Evolutionary conservation across 2,329 filamentous ascomycete genomes (phyloP), one percentile per base, ranked within the genome.

Genomic region (Colletotrichum sojae): DNA sequence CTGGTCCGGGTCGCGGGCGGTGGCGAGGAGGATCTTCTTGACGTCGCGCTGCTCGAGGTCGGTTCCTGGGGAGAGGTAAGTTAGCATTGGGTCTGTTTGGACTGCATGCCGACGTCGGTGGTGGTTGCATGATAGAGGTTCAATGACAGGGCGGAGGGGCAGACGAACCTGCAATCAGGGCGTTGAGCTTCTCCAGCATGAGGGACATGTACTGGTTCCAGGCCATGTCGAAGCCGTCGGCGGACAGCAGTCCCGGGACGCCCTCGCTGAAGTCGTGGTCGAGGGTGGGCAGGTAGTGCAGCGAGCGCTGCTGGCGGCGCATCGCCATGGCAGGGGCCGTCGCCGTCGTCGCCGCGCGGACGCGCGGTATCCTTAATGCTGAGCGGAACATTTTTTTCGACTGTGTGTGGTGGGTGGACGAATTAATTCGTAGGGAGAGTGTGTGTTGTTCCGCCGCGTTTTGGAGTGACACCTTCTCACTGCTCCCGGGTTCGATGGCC

Each of bases 151-250:
- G 20, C 4, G 2, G 12, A 36, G 31, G 31, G 12, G 49, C 40
- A 64, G 31, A 82, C 86, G 73, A 86, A 94, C 95, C 94, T 72
- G 87, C 89, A 71, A 89, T 92, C 76, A 92, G 80, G 67, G 84
- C 81, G 80, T 97, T 97, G 78, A 98, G 87, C 81, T 92, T 92
- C 71, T 94, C 85, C 60, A 95, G 80, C 76, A 95, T 85, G 73
- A 92, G 82, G 45, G 83, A 78, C 86, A 97, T 94, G 83, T 98
- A 97, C 76, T 94, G 85, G 40, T 87, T 91, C 91, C 94, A 99
- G 57, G 94, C 91, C 63, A 93, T 87, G 64, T 91, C 83, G 81
- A 93, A 97, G 63, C 89, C 93, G 58, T 87, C 84, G 2, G 86
- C 79, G 36, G 90, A 90, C 77, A 97, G 85, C 70, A 98, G 85